phyloP scores from a whole-genome alignment of 2,329 filamentous ascomycete genomes.

The Botryotinia globosa region DNA sequence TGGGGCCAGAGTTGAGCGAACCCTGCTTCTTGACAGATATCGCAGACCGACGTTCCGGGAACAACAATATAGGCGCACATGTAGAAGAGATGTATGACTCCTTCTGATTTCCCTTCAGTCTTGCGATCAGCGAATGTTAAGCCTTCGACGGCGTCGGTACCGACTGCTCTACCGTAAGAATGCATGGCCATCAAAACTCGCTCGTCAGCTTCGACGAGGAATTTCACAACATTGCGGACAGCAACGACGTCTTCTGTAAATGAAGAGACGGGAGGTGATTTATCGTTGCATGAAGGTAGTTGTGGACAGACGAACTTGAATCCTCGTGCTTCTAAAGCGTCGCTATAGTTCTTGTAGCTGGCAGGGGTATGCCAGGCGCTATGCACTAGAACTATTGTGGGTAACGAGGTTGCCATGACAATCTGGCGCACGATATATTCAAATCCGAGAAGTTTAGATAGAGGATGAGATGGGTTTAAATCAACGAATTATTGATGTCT shows the following conservation, averaged over 20 bases:
- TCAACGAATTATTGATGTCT: background rate
- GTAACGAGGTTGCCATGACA: background rate
- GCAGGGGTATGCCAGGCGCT: background rate
- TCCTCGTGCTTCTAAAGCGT: background rate
- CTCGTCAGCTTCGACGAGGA: background rate
- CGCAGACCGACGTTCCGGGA: background rate
- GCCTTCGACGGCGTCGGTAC: background rate
- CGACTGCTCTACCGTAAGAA: background rate
- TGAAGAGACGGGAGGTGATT: background rate
- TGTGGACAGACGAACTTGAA: background rate
- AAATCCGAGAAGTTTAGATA: background rate
- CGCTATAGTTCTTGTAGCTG: background rate
- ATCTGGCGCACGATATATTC: background rate
- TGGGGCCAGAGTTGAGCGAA: background rate
- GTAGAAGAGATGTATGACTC: background rate
- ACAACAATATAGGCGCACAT: background rate
- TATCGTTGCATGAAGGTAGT: background rate
- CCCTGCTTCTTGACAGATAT: background rate
- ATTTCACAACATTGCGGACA: background rate
- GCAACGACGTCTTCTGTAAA: background rate
- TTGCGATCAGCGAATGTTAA: background rate
- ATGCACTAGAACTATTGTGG: background rate
- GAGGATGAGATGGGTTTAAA: background rate
- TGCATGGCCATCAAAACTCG: background rate
- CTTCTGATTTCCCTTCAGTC: background rate